Evolutionary conservation across 1,139 yeast species (phyloP), one percentile per base, ranked within the genome.

Genomic region (Taphrina wiesneri): DNA sequence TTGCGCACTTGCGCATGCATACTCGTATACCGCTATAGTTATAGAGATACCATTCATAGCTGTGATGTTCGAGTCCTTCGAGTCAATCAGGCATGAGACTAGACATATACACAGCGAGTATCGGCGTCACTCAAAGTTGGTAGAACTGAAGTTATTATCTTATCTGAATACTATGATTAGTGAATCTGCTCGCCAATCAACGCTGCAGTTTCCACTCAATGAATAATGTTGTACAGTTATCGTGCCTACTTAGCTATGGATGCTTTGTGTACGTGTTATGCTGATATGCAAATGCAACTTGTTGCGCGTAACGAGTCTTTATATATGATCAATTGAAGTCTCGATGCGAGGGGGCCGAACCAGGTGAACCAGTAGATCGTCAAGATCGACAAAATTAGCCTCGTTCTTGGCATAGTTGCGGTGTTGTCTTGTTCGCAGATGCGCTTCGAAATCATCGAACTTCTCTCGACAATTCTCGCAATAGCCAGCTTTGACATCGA

Each of bases 391-490:
- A 77, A 93, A 93, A 74, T 92, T 89, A 19, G 78, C 76, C 71
- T 84, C 85, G 72, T 88, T 86, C 64, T 81, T 78, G 3, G 99
- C 98, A 78, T 90, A 92, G 67, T 85, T 83, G 56, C 89, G 81
- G 75, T 95, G 99, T 71, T 87, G 84, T 59, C 83, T 84, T 26
- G 90, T 82, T 36, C 74, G 74, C 61, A 90, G 83, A 74, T 93
- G 99, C 66, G 85, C 90, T 34, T 86, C 88, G 74, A 92, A 87
- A 71, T 85, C 84, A 63, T 88, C 92, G 74, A 89, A 93, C 74
- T 88, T 87, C 70, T 88, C 90, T 39, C 95, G 82, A 76, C 99
- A 93, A 75, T 93, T 95, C 74, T 93, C 99, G 77, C 99, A 93
- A 76, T 89, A 90, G 0, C 96, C 96, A 61, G 83, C 70, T 53